Evolutionary conservation across 768 basidiomycete genomes (phyloP).

Genomic region (Punctularia strigosozonata): DNA sequence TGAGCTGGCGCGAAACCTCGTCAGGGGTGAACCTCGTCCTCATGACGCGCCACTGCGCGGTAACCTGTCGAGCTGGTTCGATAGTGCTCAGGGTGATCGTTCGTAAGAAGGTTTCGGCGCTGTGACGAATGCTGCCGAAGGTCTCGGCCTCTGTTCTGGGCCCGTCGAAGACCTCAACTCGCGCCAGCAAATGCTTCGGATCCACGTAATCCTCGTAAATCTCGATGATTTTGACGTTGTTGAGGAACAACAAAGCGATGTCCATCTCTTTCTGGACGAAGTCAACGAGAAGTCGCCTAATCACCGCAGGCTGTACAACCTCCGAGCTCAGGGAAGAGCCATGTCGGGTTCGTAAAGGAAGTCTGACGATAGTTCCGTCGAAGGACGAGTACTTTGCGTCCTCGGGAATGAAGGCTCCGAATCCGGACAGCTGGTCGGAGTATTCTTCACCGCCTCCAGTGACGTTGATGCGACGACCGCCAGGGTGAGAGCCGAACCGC

Average conservation of each 20-base stretch:
- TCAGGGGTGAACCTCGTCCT: conserved; percentile 13
- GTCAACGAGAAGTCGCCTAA: conserved; percentile 26
- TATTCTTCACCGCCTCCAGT: conserved; percentile 10
- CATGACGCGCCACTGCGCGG: conserved; percentile 3
- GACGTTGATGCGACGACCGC: conserved; percentile 21
- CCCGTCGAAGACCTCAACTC: too few relatives aligned
- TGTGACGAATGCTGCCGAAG: too few relatives aligned
- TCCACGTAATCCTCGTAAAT: conserved; percentile 23
- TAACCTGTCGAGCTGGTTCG: not conserved
- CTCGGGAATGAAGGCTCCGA: conserved; percentile 16
- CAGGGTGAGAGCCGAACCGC: conserved; percentile 15
- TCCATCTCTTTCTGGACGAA: conserved; percentile 29
- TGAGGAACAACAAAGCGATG: conserved; percentile 30
- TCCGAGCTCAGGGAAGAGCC: conserved; percentile 15
- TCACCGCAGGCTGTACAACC: conserved; percentile 18
- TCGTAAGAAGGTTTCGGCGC: too few relatives aligned
- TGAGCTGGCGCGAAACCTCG: conserved; percentile 16
- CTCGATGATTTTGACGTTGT: conserved; percentile 26
- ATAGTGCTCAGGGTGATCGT: not conserved
- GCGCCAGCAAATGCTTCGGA: too few relatives aligned
- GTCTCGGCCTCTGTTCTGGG: too few relatives aligned
- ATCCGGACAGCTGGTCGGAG: conserved; percentile 22
- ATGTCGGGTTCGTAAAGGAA: conserved; percentile 27
- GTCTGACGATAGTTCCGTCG: conserved; percentile 32
- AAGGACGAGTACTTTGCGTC: conserved; percentile 12